Evolutionary conservation across 306 rosid genomes (phyloP), one percentile per base, ranked within the genome.

Genomic region (Coriaria nepalensis): DNA sequence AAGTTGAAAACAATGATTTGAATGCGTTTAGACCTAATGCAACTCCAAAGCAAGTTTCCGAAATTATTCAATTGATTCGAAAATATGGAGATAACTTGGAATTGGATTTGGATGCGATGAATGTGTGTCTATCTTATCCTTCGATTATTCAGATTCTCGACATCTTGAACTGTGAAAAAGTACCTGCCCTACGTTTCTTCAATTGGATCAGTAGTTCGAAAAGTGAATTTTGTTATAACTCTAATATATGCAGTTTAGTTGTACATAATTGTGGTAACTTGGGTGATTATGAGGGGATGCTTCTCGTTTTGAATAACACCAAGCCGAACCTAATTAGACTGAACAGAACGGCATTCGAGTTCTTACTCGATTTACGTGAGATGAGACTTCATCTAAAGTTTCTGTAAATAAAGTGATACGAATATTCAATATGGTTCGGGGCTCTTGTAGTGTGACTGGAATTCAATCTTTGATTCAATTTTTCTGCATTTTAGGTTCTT

Each of bases 231-330:
- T 52, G 69, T 50, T 33, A 61, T 50, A 65, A 71, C 35, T 64
- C 70, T 2, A 71, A 75, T 37, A 40, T 80, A 48, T 77, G 67
- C 49, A 57, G 68, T 35, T 63, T 78, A 72, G 56, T 73, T 63
- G 54, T 80, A 61, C 72, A 76, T 58, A 87, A 87, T 46, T 73
- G 77, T 52, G 93, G 93, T 37, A 37, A 73, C 10, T 65, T 87
- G 11, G 75, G 62, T 33, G 69, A 78, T 68, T 83, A 59, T 54
- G 74, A 65, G 55, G 73, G 66, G 6, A 73, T 83, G 87, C 56
- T 64, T 65, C 37, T 45, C 6, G 40, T 76, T 53, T 63, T 83
- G 76, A 55, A 9, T 15, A 79, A 67, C 6, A 73, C 71, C 35
- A 64, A 50, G 55, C 13, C 15, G 15, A 60, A 11, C 11, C 37